These are phyloP conservation scores for Saccharomyces hybrid DNA, from an alignment of 1,139 yeast species.

Conservation along the genomic window DNA sequence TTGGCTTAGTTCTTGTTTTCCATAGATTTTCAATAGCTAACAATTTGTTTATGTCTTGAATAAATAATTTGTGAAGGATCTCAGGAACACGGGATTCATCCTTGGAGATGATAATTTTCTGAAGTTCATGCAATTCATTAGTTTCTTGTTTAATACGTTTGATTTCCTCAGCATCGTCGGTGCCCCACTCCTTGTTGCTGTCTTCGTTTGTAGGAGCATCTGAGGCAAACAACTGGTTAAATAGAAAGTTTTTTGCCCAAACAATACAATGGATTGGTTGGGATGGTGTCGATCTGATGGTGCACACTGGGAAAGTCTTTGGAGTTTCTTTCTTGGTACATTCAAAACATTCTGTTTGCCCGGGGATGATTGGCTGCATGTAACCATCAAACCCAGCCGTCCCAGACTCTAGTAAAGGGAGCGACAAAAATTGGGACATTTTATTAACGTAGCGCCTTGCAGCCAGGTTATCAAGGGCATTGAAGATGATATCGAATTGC, in stretches of 20 bases:
- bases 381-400: constrained; percentile 94
- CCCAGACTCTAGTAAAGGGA: constrained; percentile 86
- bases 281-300: constrained; percentile 93
- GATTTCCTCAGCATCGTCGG: constrained; percentile 59
- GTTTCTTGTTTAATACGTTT: constrained; percentile 63
- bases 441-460: constrained; percentile 87
- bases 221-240: constrained; percentile 57
- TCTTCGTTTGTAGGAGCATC: constrained; percentile 34
- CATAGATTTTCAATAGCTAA: constrained; percentile 67
- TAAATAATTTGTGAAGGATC: constrained; percentile 51
- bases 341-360: constrained; percentile 83
- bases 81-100: constrained; percentile 20
- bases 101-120: constrained; percentile 38
- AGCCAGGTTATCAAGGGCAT: constrained; percentile 88
- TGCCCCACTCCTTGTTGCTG: constrained; percentile 42
- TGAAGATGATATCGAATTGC: constrained; percentile 73
- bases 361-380: constrained; percentile 82
- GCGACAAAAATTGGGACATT: constrained; percentile 63
- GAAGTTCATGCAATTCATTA: constrained; percentile 64
- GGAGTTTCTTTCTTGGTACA: constrained; percentile 85
- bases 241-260: constrained; percentile 92
- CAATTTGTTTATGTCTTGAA: constrained; percentile 67
- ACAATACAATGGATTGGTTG: constrained; percentile 94
- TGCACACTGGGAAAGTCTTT: constrained; percentile 89
- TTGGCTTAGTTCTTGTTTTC: constrained; percentile 64